A percentile compares a stretch with the other conserved stretches of the same genome.
These are phyloP conservation scores for Tagetes erecta DNA, from an alignment of 129 eudicot genomes.

Conservation along the genomic window DNA sequence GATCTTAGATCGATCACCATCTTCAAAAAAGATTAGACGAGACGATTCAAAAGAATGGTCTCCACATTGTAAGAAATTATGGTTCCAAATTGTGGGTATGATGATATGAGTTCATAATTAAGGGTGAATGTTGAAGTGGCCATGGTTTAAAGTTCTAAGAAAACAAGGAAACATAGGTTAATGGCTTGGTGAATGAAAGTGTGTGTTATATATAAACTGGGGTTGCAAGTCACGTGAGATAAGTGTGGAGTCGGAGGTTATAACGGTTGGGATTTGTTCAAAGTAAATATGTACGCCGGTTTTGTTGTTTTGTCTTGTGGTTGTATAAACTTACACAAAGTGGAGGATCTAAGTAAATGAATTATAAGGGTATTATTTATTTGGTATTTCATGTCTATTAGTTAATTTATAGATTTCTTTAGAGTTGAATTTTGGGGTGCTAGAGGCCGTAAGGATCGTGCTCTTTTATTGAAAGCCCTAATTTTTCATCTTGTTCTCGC, in stretches of 20 bases:
- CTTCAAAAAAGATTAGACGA: conserved; percentile 87
- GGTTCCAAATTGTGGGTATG: conserved; percentile 85
- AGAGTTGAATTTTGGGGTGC: no score
- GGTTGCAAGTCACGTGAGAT: conserved; percentile 27
- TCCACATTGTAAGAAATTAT: conserved; percentile 93
- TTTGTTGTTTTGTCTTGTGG: conserved; percentile 34
- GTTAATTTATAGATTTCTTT: no score
- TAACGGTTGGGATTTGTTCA: conserved; percentile 42
- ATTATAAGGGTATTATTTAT: no score
- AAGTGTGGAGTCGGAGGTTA: conserved; percentile 34
- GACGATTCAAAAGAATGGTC: conserved; percentile 79
- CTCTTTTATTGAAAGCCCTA: no score
- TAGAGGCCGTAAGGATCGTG: no score
- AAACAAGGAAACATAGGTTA: conserved; percentile 16
- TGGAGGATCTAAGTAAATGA: no score
- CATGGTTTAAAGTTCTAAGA: conserved; percentile 27
- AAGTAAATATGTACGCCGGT: conserved; percentile 23
- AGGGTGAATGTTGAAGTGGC: conserved; percentile 40
- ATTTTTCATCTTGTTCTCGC: no score
- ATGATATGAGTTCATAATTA: conserved; percentile 78
- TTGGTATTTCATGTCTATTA: no score
- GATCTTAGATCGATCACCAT: conserved; percentile 79
- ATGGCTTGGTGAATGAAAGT: conserved; percentile 20
- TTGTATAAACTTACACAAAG: neutral
- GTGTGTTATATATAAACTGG: conserved; percentile 25